Evolutionary conservation across 83 land plant species (phyloP).

Genomic region (Picea engelmannii): DNA sequence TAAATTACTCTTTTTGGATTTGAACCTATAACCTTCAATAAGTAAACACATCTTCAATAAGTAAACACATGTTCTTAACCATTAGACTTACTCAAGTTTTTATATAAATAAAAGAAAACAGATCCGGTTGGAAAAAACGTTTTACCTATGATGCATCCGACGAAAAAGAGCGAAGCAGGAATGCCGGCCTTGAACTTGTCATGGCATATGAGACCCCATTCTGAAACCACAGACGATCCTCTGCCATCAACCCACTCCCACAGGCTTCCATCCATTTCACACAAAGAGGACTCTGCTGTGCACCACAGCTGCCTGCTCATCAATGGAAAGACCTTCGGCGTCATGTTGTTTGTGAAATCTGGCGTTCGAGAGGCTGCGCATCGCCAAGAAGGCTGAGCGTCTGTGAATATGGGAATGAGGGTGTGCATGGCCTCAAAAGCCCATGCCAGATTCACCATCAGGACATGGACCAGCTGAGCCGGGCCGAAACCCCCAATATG

Average conservation of each 20-base stretch:
- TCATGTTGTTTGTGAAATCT: neutral
- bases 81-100: too few species aligned
- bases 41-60: too few species aligned
- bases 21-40: too few species aligned
- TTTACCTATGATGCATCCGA: slow-evolving; percentile 24
- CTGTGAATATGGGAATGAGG: slow-evolving; percentile 58
- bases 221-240: slow-evolving; percentile 19
- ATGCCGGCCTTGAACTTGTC: slow-evolving; percentile 22
- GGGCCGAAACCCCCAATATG: slow-evolving; percentile 24
- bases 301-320: neutral
- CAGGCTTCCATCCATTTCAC: slow-evolving; percentile 20
- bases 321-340: too few species aligned
- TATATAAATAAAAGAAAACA: too few species aligned
- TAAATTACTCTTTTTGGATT: too few species aligned
- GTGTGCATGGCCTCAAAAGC: slow-evolving; percentile 54
- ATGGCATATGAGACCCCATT: slow-evolving; percentile 34
- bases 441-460: slow-evolving; percentile 40
- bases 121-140: neutral
- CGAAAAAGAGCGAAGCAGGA: slow-evolving; percentile 51
- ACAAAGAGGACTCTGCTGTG: slow-evolving; percentile 14
- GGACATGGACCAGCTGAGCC: slow-evolving; percentile 30
- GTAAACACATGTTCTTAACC: too few species aligned
- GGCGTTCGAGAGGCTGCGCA: slow-evolving; percentile 1
- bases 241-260: slow-evolving; percentile 44
- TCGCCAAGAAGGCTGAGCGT: slow-evolving; percentile 49